Conservation (phyloP, 352 stramenopile species). For the Phytophthora podocarpi region DNA sequence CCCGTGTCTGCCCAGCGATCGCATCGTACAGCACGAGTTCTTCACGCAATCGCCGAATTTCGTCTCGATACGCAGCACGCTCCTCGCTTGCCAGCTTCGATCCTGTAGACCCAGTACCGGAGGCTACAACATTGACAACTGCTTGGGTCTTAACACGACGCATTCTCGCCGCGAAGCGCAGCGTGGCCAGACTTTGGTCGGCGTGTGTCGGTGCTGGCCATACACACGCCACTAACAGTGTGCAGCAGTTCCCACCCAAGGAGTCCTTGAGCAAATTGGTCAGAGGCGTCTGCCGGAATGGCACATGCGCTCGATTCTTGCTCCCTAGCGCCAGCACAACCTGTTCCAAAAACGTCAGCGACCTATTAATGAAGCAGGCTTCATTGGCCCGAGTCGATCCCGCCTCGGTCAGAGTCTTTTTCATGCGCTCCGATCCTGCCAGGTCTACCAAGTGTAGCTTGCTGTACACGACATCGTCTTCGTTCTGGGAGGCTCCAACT, state of each 20-base stretch:
- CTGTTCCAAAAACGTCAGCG: conserved; percentile 84
- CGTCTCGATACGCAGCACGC: conserved; percentile 35
- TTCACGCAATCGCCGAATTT: conserved; percentile 58
- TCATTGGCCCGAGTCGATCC: conserved; percentile 48
- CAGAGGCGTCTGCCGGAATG: conserved; percentile 93
- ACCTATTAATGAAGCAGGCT: conserved; percentile 63
- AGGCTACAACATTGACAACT: conserved; percentile 61
- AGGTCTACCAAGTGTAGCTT: conserved; percentile 94
- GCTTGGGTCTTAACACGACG: conserved; percentile 80
- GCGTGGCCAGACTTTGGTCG: conserved; percentile 87
- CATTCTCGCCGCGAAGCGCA: conserved; percentile 92
- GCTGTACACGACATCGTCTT: conserved; percentile 54
- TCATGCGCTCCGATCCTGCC: conserved; percentile 93
- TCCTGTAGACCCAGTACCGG: conserved; percentile 9
- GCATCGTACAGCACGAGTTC: conserved; percentile 72
- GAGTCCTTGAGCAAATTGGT: conserved; percentile 92
- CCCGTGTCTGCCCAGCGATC: conserved; percentile 46
- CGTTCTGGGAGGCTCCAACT: not conserved
- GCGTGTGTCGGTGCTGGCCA: conserved; percentile 76
- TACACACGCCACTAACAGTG: conserved; percentile 86
- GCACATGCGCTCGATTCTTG: conserved; percentile 88
- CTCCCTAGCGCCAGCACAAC: conserved; percentile 91
- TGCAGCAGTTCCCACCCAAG: conserved; percentile 82
- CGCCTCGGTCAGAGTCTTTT: conserved; percentile 67
- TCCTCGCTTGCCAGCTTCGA: conserved; percentile 20